Evolutionary conservation across 1,284 basidiomycete genomes (phyloP).

Genomic region (Microbotryomycetes sp.): DNA sequence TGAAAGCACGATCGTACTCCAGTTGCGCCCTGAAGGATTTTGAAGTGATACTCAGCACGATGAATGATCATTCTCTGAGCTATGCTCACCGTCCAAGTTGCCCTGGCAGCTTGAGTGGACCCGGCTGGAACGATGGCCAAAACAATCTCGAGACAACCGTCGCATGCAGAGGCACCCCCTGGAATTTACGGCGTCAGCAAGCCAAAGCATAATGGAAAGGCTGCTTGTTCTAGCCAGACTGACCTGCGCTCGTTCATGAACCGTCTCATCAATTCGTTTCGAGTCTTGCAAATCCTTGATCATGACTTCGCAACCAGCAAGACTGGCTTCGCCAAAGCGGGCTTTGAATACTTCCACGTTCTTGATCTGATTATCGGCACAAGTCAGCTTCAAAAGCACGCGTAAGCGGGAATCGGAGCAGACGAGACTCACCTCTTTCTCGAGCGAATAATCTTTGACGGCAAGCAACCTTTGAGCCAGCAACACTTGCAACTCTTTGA

Average conservation of each 20-base stretch:
- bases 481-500: slow-evolving; percentile 84
- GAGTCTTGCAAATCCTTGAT: slow-evolving; percentile 91
- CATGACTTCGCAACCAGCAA: slow-evolving; percentile 95
- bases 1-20: slow-evolving; percentile 67
- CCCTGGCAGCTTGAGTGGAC: slow-evolving; percentile 68
- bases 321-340: slow-evolving; percentile 79
- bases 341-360: slow-evolving; percentile 89
- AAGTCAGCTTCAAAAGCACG: not conserved
- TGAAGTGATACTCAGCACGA: slow-evolving; percentile 6
- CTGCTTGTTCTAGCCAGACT: slow-evolving; percentile 33
- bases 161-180: slow-evolving; percentile 62
- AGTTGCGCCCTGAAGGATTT: slow-evolving; percentile 56
- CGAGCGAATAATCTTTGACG: slow-evolving; percentile 69
- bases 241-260: slow-evolving; percentile 66
- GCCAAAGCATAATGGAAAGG: not conserved
- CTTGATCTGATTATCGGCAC: slow-evolving; percentile 57
- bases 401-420: slow-evolving; percentile 5
- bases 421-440: slow-evolving; percentile 61
- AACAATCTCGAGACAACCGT: slow-evolving; percentile 86
- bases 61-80: not conserved
- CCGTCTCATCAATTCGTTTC: slow-evolving; percentile 71
- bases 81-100: slow-evolving; percentile 64
- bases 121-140: slow-evolving; percentile 76
- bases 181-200: no score
- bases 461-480: slow-evolving; percentile 74